Percentiles rank a stretch among this genome's conserved stretches.
These are phyloP conservation scores for Phlebopus sp. DNA, from an alignment of 1,284 basidiomycete genomes.

Conservation along the genomic window DNA sequence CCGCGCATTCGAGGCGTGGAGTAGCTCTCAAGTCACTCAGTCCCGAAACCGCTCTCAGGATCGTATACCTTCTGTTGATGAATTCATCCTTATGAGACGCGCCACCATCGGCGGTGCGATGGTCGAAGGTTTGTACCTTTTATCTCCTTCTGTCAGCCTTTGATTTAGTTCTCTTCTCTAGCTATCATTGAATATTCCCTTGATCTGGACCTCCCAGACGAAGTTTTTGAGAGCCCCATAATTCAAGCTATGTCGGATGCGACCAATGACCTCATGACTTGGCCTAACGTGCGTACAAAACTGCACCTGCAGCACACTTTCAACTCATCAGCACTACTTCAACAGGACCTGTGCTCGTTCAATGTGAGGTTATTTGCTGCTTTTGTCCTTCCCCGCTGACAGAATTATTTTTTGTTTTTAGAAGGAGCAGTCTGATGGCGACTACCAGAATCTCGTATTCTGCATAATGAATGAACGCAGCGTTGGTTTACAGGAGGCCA, in stretches of 20 bases:
- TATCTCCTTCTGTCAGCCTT: not conserved
- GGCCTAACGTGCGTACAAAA: conserved; percentile 43
- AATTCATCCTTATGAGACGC: conserved; percentile 43
- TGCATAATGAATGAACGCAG: conserved; percentile 43
- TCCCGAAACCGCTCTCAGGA: conserved; percentile 37
- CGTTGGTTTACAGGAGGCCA: conserved; percentile 42
- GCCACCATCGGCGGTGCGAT: conserved; percentile 43
- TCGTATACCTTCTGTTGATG: conserved; percentile 39
- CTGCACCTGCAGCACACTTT: conserved; percentile 1
- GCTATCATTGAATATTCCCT: conserved; percentile 49
- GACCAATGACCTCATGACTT: conserved; percentile 47
- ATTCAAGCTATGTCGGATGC: conserved; percentile 43
- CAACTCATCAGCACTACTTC: conserved; percentile 7
- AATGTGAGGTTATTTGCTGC: conserved; percentile 33
- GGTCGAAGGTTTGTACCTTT: conserved; percentile 39
- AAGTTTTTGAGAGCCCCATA: conserved; percentile 41
- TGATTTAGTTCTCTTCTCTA: conserved; percentile 15
- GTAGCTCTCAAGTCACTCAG: conserved; percentile 40
- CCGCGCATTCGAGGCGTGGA: conserved; percentile 39
- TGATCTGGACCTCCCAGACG: conserved; percentile 43
- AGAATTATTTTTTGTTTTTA: conserved; percentile 18
- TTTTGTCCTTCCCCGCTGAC: conserved; percentile 3
- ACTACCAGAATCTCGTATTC: conserved; percentile 50
- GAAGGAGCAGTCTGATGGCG: conserved; percentile 50
- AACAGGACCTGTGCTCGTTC: conserved; percentile 46